A percentile compares a stretch with the other conserved stretches of the same genome.
These are phyloP conservation scores for Zymoseptoria pseudotritici DNA, from an alignment of 2,329 filamentous ascomycete genomes.

Conservation along the genomic window DNA sequence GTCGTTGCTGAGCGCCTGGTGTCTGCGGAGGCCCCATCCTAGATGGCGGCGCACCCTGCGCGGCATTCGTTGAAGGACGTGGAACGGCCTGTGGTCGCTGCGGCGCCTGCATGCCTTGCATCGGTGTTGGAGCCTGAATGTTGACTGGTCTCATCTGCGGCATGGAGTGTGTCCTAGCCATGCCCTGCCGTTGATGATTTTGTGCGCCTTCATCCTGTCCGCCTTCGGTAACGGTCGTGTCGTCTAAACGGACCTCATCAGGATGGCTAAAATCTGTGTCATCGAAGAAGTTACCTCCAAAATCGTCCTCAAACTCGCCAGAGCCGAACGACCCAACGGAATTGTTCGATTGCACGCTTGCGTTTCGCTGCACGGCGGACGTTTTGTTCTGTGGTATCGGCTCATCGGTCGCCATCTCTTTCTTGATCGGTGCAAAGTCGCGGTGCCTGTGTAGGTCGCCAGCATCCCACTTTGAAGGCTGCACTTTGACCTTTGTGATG, in stretches of 20 bases:
- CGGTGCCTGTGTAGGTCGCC: constrained; percentile 74
- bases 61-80: constrained; percentile 15
- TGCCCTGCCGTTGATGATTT: constrained; percentile 18
- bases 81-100: constrained; percentile 18
- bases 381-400: constrained; percentile 6
- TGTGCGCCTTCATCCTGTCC: constrained; percentile 1
- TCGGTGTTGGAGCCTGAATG: constrained; percentile 18
- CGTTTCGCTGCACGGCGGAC: constrained; percentile 15
- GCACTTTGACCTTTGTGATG: constrained; percentile 81
- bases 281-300: constrained; percentile 48
- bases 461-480: constrained; percentile 69
- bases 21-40: constrained; percentile 24
- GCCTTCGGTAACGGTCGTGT: constrained; percentile 19
- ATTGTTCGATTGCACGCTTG: constrained; percentile 29
- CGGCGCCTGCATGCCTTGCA: constrained; percentile 17
- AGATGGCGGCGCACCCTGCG: constrained; percentile 12
- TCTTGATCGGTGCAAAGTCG: constrained; percentile 59
- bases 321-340: constrained; percentile 27
- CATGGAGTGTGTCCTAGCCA: constrained; percentile 28
- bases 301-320: constrained; percentile 48
- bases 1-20: constrained; percentile 22
- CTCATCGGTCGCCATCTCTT: constrained; percentile 34
- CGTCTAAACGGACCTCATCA: constrained; percentile 62
- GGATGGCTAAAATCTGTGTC: constrained; percentile 57
- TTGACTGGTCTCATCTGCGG: constrained; percentile 25